A percentile compares a stretch with the other conserved stretches of the same genome.
These are phyloP conservation scores for Pestalotiopsis sp. DNA, from an alignment of 2,329 filamentous ascomycete genomes.

Conservation along the genomic window DNA sequence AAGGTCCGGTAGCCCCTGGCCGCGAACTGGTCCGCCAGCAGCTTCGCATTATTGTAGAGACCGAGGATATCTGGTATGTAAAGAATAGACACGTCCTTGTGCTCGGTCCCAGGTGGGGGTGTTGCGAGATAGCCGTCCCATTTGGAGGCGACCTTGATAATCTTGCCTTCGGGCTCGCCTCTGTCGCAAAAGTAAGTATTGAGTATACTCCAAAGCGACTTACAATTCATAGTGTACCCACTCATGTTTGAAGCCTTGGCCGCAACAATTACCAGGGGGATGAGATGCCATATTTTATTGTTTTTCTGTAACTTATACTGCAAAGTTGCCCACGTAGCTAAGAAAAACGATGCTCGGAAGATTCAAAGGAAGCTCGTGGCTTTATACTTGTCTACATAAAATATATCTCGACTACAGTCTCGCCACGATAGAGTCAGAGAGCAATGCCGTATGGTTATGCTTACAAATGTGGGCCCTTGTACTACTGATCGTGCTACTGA, in stretches of 20 bases:
- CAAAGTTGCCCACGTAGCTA: background rate
- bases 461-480: background rate
- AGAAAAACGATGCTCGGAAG: background rate
- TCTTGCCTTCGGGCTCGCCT: background rate
- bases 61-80: slow-evolving; percentile 5
- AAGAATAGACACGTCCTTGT: background rate
- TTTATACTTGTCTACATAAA: background rate
- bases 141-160: background rate
- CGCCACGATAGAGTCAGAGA: background rate
- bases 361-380: background rate
- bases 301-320: background rate
- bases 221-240: background rate
- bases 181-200: background rate
- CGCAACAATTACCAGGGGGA: background rate
- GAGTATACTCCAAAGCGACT: too few relatives aligned
- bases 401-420: background rate
- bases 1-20: background rate
- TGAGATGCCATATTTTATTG: background rate
- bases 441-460: background rate
- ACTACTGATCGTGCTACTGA: background rate
- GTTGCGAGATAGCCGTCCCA: background rate
- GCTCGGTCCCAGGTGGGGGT: background rate
- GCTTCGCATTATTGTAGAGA: background rate
- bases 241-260: background rate
- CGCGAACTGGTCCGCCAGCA: slow-evolving; percentile 5